Evolutionary conservation across 352 stramenopile genomes (phyloP), one percentile per base, ranked within the genome.

Genomic region (Phytophthora litchii): DNA sequence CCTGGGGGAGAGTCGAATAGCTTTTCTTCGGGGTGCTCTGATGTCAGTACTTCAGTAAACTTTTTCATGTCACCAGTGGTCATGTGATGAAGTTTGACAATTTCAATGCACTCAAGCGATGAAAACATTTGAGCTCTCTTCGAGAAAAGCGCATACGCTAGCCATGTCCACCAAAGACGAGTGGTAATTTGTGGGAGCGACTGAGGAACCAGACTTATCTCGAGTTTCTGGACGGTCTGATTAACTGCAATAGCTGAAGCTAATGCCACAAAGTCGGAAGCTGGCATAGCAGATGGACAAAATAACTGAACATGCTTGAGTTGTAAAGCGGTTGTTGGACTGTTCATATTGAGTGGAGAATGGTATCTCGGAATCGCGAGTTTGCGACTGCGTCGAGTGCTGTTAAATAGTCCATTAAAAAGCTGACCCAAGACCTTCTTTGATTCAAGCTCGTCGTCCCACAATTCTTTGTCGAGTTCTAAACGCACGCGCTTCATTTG

Each of bases 121-220:
- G 32, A 20, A 17, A 14, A 51, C 10, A 8, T 16, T 27, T 21
- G 29, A 2, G 45, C 45, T 41, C 45, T 27, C 17, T 42, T 41
- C 3, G 45, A 52, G 45, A 52, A 52, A 23, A 52, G 11, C 1
- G 45, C 45, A 13, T 52, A 52, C 1, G 45, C 45, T 4, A 52
- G 17, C 31, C 45, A 29, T 19, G 3, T 52, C 45, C 45, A 52
- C 45, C 43, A 50, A 29, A 25, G 43, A n/a, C 43, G 43, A 12
- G 25, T 50, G 17, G 43, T 25, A 37, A 50, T 14, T 7, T 50
- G 23, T 37, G 25, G 2, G 9, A 21, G 8, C 5, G 25, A 16
- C n/a, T 50, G 43, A 19, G 43, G 1, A 23, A 38, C 13, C 43
- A 37, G 20, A 9, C 17, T 27, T 37, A 50, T 9, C 8, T 50